Base-by-base conservation (phyloP, 768 basidiomycete species). In the Tephrocybe sp. region DNA sequence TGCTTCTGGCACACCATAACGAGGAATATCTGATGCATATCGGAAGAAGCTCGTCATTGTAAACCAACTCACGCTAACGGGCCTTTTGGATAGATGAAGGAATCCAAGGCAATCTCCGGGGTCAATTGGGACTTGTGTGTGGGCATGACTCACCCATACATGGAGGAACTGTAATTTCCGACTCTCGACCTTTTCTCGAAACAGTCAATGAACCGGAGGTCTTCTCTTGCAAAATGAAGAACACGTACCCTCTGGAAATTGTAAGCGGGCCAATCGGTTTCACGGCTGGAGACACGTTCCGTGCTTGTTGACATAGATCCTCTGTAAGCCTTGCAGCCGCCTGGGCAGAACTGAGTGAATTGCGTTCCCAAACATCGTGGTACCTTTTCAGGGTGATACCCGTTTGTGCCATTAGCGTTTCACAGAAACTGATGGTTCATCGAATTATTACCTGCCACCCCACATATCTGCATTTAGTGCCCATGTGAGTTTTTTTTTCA, bases 311-410 rank as follows among this genome's bases (percentile, higher is more conserved):
- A 12, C 71, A 65, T 7, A 71, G 59, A 49, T 57, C 57, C 50
- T 66, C 61, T 0, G 63, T 70, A 54, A 74, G 70, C 13, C 44
- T 52, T 10, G 74, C 69, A 19, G 63, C 59, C 3, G 62, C 60
- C 44, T 71, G 65, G 5, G 75, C 72, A 31, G 54, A 57, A 23
- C 66, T 61, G 18, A 77, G 54, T 1, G 69, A 68, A 56, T 65
- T 70, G 15, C 72, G 69, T 54, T 75, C 73, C 68, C 73, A 67
- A 61, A 69, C 64, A 56, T 75, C 74, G 30, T 63, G 27, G 57
- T 57, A 73, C 57, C 19, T 70, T 74, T 42, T 38, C 10, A 41
- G 38, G n/a, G 33, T n/a, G n/a, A 43, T 37, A 16, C n/a, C 42
- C 19, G 39, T 39, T 34, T 27, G 39, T 21, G n/a, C 27, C 13